phyloP scores from a whole-genome alignment of 441 rosid genomes.

The Breynia disticha region DNA sequence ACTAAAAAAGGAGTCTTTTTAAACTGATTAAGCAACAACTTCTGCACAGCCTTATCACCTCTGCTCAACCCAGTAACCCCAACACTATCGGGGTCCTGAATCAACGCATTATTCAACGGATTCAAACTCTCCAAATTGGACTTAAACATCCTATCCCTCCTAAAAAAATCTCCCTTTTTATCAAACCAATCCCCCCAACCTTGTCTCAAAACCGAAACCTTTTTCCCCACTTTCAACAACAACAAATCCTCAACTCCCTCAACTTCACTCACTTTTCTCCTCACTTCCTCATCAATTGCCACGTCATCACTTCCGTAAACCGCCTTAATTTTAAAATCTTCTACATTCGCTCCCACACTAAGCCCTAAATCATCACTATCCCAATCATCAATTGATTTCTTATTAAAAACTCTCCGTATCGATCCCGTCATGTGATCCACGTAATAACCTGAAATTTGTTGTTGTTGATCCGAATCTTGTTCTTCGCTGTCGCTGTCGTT shows the following conservation, averaged over 20 bases:
- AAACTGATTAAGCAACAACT: slow-evolving; percentile 53
- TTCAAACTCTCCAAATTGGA: slow-evolving; percentile 73
- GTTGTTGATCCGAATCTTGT: slow-evolving; percentile 13
- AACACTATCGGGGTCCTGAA: slow-evolving; percentile 87
- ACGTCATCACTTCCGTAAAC: slow-evolving; percentile 78
- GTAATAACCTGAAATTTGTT: slow-evolving; percentile 40
- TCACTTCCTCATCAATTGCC: slow-evolving; percentile 60
- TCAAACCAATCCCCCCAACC: slow-evolving; percentile 98
- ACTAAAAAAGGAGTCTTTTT: slow-evolving; percentile 44
- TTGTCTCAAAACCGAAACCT: slow-evolving; percentile 56
- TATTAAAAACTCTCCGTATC: slow-evolving; percentile 43
- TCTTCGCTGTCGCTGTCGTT: slow-evolving; percentile 39
- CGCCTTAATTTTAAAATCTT: slow-evolving; percentile 24
- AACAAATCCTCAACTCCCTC: slow-evolving; percentile 61
- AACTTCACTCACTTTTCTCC: slow-evolving; percentile 60
- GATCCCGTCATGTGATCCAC: slow-evolving; percentile 66
- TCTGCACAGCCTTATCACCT: slow-evolving; percentile 67
- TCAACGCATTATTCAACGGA: slow-evolving; percentile 64
- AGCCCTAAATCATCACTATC: slow-evolving; percentile 52
- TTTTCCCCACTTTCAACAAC: slow-evolving; percentile 49
- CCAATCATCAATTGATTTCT: slow-evolving; percentile 79
- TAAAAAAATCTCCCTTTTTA: slow-evolving; percentile 81
- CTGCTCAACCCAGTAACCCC: slow-evolving; percentile 63
- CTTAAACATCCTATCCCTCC: slow-evolving; percentile 77
- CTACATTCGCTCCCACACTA: slow-evolving; percentile 13